These are phyloP conservation scores for Umbelopsis isabellina DNA, from an alignment of 192 early-diverging fungal species.

Conservation along the genomic window DNA sequence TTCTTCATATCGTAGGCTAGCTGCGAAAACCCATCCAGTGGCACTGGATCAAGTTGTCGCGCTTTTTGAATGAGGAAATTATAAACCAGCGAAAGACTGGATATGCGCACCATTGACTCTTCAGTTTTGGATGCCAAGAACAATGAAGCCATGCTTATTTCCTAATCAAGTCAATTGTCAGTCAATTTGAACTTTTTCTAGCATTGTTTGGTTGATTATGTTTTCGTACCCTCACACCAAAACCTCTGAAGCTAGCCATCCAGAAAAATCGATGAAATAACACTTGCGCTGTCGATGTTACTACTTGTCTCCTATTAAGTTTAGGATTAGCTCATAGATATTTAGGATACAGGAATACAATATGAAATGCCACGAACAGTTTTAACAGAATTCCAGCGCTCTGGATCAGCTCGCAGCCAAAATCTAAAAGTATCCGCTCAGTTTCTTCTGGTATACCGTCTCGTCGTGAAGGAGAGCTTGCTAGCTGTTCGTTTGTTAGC, in stretches of 20 bases:
- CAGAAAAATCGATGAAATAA: constrained; percentile 94
- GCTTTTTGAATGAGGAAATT: constrained; percentile 70
- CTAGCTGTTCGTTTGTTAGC: constrained; percentile 72
- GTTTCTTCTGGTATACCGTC: constrained; percentile 63
- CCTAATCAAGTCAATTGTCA: constrained; percentile 36
- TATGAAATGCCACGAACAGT: constrained; percentile 53
- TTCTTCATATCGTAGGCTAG: constrained; percentile 82
- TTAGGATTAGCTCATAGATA: background rate
- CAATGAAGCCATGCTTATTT: constrained; percentile 71
- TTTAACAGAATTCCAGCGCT: constrained; percentile 77
- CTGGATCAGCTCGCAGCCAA: constrained; percentile 86
- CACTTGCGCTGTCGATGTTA: constrained; percentile 95
- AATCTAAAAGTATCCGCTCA: constrained; percentile 73
- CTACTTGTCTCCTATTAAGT: constrained; percentile 79
- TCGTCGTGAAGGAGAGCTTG: constrained; percentile 62
- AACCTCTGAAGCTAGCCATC: constrained; percentile 71
- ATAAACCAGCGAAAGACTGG: constrained; percentile 82
- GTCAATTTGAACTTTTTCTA: background rate
- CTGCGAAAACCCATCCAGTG: constrained; percentile 62
- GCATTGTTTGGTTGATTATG: background rate
- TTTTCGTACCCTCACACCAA: constrained; percentile 62
- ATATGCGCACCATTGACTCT: constrained; percentile 76
- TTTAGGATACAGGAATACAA: too few relatives aligned
- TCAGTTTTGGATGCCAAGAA: constrained; percentile 83
- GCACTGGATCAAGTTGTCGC: constrained; percentile 49